Evolutionary conservation across 2,329 filamentous ascomycete species (phyloP), one percentile per base, ranked within the genome.

Genomic region (Stemphylium vesicarium): DNA sequence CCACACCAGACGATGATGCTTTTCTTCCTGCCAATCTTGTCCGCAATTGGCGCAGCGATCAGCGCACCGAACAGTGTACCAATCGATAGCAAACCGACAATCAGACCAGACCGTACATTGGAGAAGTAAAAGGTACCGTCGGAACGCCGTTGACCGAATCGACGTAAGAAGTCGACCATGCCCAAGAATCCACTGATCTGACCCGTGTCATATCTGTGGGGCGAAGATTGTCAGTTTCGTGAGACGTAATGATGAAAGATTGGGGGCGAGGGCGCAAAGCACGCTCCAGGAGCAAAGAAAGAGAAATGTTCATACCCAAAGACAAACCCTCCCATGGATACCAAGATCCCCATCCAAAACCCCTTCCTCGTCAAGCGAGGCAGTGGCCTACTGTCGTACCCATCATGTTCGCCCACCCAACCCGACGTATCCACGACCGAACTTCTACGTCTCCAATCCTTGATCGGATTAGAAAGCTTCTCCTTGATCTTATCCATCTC

Each of bases 41-140:
- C 87, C 29, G 85, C 84, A 43, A 89, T 77, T 22, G 83, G 84
- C 12, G 85, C 78, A 33, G 73, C 75, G 22, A 75, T 70, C 3
- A 92, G 79, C 2, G 88, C 84, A 24, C 89, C 89, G 56, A 91
- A 85, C 71, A 92, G 90, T 7, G 88, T 91, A 24, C 89, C 89
- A 29, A 87, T 87, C 0, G 87, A 90, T 11, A 92, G 80, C 35
- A 73, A 33, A 32, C 53, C 69, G 5, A 72, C 69, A 20, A 73
- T 72, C 4, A 69, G 56, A 7, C 70, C 70, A 4, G 66, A 68
- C 9, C 70, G 56, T 2, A 65, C 66, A 22, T 69, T 70, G 9
- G 59, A 71, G 47, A 72, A 72, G 31, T 70, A 66, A 4, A 39
- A 52, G 5, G 36, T 56, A 4, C 66, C 68, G 41, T 64, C 59